These are phyloP conservation scores for Phytopythium oedochilum DNA, from an alignment of 352 stramenopile genomes.

Conservation along the genomic window DNA sequence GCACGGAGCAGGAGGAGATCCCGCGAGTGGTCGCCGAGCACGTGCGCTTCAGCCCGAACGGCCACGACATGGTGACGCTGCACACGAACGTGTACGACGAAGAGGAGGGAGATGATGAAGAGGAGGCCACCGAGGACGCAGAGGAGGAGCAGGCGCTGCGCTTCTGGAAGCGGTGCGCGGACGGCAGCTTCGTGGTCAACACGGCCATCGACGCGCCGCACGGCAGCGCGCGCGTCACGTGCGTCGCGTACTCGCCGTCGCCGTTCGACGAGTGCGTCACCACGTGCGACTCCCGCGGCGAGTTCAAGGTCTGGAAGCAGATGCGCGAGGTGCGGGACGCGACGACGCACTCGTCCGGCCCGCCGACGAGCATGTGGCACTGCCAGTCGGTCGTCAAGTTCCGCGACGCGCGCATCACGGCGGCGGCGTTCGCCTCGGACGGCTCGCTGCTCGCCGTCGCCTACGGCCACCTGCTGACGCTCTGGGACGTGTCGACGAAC, in stretches of 20 bases:
- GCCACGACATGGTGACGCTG: conserved; percentile 53
- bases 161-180: conserved; percentile 72
- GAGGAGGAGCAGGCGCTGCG: conserved; percentile 56
- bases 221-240: conserved; percentile 40
- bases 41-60: conserved; percentile 45
- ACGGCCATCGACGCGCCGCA: conserved; percentile 82
- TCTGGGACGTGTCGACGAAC: conserved; percentile 82
- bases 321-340: conserved; percentile 6
- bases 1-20: conserved; percentile 59
- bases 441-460: conserved; percentile 82
- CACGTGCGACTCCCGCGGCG: conserved; percentile 56
- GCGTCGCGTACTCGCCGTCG: conserved; percentile 48
- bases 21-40: conserved; percentile 47
- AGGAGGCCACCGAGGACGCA: conserved; percentile 9
- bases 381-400: conserved; percentile 81
- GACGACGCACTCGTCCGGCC: conserved; percentile 4
- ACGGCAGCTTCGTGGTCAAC: conserved; percentile 76
- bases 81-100: conserved; percentile 28
- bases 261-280: conserved; percentile 39
- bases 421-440: conserved; percentile 65
- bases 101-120: conserved; percentile 8
- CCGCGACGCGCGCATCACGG: conserved; percentile 60
- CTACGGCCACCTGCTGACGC: conserved; percentile 73
- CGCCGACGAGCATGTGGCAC: conserved; percentile 40
- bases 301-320: conserved; percentile 85